A percentile compares a stretch with the other conserved stretches of the same genome.
phyloP scores from a whole-genome alignment of 352 stramenopile species.

The Pythium monospermum region DNA sequence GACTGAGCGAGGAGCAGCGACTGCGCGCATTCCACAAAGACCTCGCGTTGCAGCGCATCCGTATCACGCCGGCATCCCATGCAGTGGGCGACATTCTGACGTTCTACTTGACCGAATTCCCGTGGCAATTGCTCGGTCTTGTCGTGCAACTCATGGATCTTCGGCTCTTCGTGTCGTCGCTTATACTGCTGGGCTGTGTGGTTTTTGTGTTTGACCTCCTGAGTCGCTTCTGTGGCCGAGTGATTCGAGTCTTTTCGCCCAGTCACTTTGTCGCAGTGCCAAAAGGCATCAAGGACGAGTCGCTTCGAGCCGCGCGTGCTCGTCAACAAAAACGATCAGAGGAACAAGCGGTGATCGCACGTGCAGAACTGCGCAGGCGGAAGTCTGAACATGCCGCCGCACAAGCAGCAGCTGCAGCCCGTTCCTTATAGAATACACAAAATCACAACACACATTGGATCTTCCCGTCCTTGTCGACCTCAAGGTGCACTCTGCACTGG shows the following conservation, averaged over 20 bases:
- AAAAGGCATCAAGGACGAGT: conserved; percentile 23
- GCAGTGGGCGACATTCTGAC: conserved; percentile 3
- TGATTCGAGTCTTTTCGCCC: conserved; percentile 2
- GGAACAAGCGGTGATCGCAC: conserved; percentile 2
- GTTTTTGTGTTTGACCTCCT: conserved; percentile 30
- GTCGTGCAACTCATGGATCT: conserved; percentile 19
- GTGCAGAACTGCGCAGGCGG: conserved; percentile 9
- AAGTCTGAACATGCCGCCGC: conserved; percentile 10
- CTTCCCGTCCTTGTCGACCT: conserved; percentile 7
- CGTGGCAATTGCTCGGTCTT: conserved; percentile 16
- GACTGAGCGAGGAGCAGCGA: conserved; percentile 24
- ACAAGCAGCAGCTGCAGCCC: background rate
- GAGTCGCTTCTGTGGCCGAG: conserved; percentile 2
- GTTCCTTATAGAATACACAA: background rate
- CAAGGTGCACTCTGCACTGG: conserved; percentile 16
- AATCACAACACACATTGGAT: conserved; percentile 21
- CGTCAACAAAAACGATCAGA: conserved; percentile 28
- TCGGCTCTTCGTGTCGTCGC: conserved; percentile 18
- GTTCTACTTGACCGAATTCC: conserved; percentile 35
- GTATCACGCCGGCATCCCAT: conserved; percentile 3
- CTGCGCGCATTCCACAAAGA: conserved; percentile 19
- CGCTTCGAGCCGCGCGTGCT: conserved; percentile 16
- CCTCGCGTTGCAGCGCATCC: conserved; percentile 7
- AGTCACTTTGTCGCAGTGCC: conserved; percentile 5
- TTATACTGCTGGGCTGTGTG: conserved; percentile 19